Percentiles rank a stretch among this genome's conserved stretches.
Conservation (phyloP, 208 protist species). For the Acanthamoeba healyi region DNA sequence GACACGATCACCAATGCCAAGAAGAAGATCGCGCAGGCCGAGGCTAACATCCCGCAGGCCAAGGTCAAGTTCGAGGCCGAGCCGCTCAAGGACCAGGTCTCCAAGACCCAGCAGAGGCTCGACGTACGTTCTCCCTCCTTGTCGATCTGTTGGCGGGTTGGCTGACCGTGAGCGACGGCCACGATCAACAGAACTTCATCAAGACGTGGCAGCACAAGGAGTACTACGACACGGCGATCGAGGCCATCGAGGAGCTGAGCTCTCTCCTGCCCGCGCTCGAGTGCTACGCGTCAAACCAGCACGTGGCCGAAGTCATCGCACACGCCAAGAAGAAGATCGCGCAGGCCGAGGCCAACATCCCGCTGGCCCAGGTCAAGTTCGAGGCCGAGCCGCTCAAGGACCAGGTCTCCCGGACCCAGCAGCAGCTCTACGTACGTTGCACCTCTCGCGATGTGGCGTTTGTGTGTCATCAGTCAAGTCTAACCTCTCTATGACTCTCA, state of each 20-base stretch:
- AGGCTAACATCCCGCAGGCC: conserved; percentile 70
- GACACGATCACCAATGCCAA: not conserved
- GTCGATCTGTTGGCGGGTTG: no score
- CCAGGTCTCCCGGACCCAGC: not conserved
- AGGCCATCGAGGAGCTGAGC: conserved; percentile 46
- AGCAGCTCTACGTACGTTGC: conserved; percentile 7
- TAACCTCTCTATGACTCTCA: no score
- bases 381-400: not conserved
- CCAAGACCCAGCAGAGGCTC: not conserved
- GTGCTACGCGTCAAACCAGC: not conserved
- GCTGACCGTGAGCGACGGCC: not conserved
- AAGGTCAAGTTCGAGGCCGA: conserved; percentile 69
- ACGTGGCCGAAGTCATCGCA: conserved; percentile 15
- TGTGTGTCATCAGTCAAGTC: no score
- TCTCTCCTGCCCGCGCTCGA: conserved; percentile 57
- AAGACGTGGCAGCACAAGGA: conserved; percentile 46
- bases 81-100: conserved; percentile 29
- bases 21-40: conserved; percentile 49
- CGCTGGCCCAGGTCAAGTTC: conserved; percentile 54
- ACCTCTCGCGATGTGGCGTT: no score
- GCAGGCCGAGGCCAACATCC: conserved; percentile 14
- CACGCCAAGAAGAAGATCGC: conserved; percentile 16
- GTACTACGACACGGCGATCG: conserved; percentile 46
- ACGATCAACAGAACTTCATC: conserved; percentile 47
- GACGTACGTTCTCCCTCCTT: not conserved